Evolutionary conservation across 1,139 yeast species (phyloP), one percentile per base, ranked within the genome.

Genomic region (Suhomyces coccinellae): DNA sequence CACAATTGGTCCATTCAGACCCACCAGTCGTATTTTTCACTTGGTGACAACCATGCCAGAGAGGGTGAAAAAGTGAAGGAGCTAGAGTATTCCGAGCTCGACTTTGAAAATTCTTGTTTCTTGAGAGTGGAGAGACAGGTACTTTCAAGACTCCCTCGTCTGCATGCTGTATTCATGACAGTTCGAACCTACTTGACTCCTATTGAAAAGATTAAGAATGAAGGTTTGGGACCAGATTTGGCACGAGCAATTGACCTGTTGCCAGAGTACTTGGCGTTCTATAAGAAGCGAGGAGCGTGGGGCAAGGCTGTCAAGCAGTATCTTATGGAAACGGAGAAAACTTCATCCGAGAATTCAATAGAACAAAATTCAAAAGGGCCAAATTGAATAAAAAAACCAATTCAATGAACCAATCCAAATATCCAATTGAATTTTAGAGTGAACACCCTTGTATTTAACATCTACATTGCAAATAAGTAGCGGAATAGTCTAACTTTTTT

Each of bases 211-310:
- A 52, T 73, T n/a, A 71, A 71, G 47, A 59, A 54, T 2, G 75
- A 72, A 48, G 75, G 75, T 0, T 54, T 62, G 17, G 71, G 61
- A 0, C 60, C 52, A 1, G 85, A 80, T 24, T 64, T 87, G 41
- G 66, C 72, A 37, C 71, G 69, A 14, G 91, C 87, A 0, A 80
- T 85, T 32, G 81, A 79, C 43, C 74, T 77, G 1, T 69, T 83
- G 55, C 87, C 86, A 8, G 81, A 71, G 3, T 75, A 71, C 43
- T 59, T 82, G 46, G 85, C 82, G 0, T 76, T 71, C 45, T 85
- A 85, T 63, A 85, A 85, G 61, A 75, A 76, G 47, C 69, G 77
- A 43, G 75, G 69, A 3, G 79, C 71, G 35, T 85, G 91, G 90
- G 89, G 88, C 0, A 75, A 73, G 4, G 85, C 88, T 0, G 82